These are phyloP conservation scores for Beta lomatogona DNA, from an alignment of 179 eudicot species.

Conservation along the genomic window DNA sequence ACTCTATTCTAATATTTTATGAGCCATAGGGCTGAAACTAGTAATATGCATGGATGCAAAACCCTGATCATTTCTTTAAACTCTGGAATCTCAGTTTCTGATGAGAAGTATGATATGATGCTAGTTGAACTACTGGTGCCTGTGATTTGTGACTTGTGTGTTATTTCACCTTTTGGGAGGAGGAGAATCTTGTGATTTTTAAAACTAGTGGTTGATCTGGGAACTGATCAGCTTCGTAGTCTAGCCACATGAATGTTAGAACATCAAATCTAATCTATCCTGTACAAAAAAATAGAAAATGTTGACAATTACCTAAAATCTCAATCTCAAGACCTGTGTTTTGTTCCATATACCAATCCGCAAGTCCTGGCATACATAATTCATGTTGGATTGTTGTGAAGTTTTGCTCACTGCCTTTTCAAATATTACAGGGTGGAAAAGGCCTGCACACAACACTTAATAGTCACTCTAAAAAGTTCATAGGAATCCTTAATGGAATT, in stretches of 20 bases:
- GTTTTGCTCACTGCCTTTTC: slow-evolving; percentile 18
- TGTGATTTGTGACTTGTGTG: background rate
- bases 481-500: slow-evolving; percentile 92
- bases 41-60: background rate
- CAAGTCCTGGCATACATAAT: background rate
- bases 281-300: background rate
- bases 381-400: background rate
- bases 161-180: background rate
- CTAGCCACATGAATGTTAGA: background rate
- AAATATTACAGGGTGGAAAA: slow-evolving; percentile 65
- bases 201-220: background rate
- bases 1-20: background rate
- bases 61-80: background rate
- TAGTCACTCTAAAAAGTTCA: slow-evolving; percentile 77
- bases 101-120: background rate
- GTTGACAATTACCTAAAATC: background rate
- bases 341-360: background rate
- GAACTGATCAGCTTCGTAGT: background rate
- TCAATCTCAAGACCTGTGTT: background rate
- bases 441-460: slow-evolving; percentile 85
- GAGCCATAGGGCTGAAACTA: background rate
- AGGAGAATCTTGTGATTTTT: background rate
- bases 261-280: background rate
- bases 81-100: background rate
- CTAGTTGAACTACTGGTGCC: background rate